phyloP scores from a whole-genome alignment of 2,329 filamentous ascomycete species.

The Tolypocladium sp. region DNA sequence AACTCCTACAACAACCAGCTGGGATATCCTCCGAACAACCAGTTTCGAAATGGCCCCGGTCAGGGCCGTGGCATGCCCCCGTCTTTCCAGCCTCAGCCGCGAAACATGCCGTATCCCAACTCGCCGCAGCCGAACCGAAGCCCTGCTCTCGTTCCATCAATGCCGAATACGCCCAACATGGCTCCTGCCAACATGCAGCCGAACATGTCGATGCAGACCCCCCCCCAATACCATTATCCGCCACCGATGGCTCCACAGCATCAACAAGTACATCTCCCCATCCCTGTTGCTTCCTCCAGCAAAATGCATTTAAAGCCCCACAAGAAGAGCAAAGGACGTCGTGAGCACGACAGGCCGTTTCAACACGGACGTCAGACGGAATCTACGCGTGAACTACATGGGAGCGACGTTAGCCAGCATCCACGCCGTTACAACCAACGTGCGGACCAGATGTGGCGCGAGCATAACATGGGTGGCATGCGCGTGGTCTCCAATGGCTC shows the following conservation, averaged over 20 bases:
- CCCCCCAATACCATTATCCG: constrained; percentile 53
- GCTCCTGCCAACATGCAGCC: constrained; percentile 43
- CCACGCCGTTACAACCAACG: constrained; percentile 37
- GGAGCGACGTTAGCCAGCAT: constrained; percentile 25
- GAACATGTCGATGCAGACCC: constrained; percentile 54
- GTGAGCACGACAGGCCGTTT: constrained; percentile 37
- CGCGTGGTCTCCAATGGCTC: constrained; percentile 11
- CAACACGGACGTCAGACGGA: constrained; percentile 28
- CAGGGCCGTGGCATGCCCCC: constrained; percentile 46
- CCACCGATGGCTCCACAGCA: constrained; percentile 49
- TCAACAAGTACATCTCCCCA: constrained; percentile 51
- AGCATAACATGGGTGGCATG: constrained; percentile 12
- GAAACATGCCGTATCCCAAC: constrained; percentile 42
- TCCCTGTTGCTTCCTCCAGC: constrained; percentile 20
- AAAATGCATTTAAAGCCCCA: constrained; percentile 28
- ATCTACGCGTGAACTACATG: constrained; percentile 23
- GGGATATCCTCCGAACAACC: constrained; percentile 33
- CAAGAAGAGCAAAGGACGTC: constrained; percentile 37
- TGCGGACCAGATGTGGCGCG: constrained; percentile 24
- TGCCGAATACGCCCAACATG: constrained; percentile 64
- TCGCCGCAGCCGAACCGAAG: constrained; percentile 59
- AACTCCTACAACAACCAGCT: constrained; percentile 37
- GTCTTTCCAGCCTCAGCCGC: constrained; percentile 32
- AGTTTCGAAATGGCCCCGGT: constrained; percentile 30
- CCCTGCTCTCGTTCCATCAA: constrained; percentile 55